Percentiles rank a stretch among this genome's conserved stretches.
phyloP scores from a whole-genome alignment of 352 stramenopile species.

The Phytophthora rubi region DNA sequence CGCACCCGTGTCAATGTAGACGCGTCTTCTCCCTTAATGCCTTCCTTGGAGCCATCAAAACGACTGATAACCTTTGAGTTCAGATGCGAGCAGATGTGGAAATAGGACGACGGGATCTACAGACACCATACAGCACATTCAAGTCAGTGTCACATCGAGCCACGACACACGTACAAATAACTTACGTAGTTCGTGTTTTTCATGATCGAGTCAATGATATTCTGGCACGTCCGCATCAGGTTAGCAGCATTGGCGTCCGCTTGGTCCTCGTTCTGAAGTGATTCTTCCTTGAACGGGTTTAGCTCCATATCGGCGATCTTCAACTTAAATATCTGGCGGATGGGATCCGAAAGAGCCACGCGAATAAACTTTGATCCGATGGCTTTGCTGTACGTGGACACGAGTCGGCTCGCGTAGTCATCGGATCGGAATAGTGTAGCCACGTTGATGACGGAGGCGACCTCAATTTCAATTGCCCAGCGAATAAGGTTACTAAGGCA shows the following conservation, averaged over 20 bases:
- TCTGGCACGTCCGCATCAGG: constrained; percentile 84
- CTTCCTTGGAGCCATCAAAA: constrained; percentile 69
- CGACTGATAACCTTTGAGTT: constrained; percentile 76
- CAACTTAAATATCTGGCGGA: constrained; percentile 65
- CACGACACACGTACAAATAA: not conserved
- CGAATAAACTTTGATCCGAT: constrained; percentile 77
- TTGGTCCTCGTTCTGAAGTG: constrained; percentile 41
- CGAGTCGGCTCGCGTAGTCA: constrained; percentile 71
- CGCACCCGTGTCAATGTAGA: constrained; percentile 61
- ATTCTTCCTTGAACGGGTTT: constrained; percentile 64
- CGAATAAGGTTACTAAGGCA: constrained; percentile 65
- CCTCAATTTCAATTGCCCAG: constrained; percentile 83
- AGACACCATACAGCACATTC: constrained; percentile 7
- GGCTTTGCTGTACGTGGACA: constrained; percentile 82
- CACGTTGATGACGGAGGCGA: constrained; percentile 74
- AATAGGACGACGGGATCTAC: constrained; percentile 75
- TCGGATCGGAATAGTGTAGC: constrained; percentile 83
- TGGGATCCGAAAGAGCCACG: constrained; percentile 62
- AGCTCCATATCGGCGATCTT: constrained; percentile 82
- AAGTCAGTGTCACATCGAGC: not conserved
- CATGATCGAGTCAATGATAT: constrained; percentile 84
- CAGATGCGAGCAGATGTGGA: constrained; percentile 79
- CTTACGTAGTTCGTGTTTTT: constrained; percentile 55
- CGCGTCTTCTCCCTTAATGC: constrained; percentile 62
- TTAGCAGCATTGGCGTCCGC: constrained; percentile 70